These are phyloP conservation scores for Rhodotorula toruloides DNA, from an alignment of 768 basidiomycete genomes.

Conservation along the genomic window DNA sequence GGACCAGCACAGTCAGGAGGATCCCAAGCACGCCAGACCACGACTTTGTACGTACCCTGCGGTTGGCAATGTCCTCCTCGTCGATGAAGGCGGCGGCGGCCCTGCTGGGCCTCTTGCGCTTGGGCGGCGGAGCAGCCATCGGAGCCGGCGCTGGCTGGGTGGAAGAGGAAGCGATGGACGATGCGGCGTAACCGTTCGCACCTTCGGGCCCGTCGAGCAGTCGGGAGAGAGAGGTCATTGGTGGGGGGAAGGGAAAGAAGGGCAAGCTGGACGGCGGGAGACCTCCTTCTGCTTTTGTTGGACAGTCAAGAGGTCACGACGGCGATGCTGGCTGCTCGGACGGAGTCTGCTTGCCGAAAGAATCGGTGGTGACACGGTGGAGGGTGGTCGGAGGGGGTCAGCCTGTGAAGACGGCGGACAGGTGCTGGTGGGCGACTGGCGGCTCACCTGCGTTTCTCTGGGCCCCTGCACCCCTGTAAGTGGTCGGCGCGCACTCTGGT, in stretches of 20 bases:
- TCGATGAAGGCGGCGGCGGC: conserved; percentile 19
- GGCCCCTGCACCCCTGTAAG: no score
- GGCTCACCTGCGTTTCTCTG: no score
- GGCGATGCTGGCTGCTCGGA: no score
- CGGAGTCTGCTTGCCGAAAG: no score
- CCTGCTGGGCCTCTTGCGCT: conserved; percentile 25
- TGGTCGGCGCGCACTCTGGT: no score
- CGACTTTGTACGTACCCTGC: background rate
- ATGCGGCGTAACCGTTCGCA: background rate
- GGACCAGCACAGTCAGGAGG: no score
- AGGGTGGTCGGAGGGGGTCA: no score
- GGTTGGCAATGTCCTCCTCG: conserved; percentile 18
- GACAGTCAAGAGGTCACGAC: no score
- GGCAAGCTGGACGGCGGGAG: background rate
- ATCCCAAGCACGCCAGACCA: no score
- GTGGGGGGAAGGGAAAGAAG: background rate
- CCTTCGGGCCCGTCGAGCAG: conserved; percentile 21
- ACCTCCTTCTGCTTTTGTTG: rapidly evolving
- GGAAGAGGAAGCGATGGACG: background rate
- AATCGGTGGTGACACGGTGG: no score
- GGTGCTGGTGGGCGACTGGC: no score
- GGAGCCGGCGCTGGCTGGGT: background rate
- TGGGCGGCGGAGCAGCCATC: background rate
- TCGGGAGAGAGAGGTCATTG: conserved; percentile 29
- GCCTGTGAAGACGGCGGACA: no score